phyloP scores from a whole-genome alignment of 106 monocot species.

The Acanthochlamys bracteata region DNA sequence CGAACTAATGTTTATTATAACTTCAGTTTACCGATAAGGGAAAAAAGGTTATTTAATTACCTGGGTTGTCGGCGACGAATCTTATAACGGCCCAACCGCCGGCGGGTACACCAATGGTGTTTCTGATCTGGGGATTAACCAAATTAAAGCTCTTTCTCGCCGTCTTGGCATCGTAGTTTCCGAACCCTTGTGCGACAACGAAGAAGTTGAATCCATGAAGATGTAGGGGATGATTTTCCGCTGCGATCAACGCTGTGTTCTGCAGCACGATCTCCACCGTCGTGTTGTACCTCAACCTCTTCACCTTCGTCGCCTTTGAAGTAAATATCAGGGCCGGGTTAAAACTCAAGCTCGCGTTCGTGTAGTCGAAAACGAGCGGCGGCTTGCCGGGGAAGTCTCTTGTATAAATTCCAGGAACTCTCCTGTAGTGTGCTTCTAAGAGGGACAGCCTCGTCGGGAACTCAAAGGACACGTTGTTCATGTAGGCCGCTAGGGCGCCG shows the following conservation, averaged over 20 bases:
- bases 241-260: slow-evolving; percentile 48
- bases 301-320: slow-evolving; percentile 40
- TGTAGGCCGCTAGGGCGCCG: slow-evolving; percentile 29
- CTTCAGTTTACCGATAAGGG: neutral
- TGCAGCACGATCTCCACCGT: slow-evolving; percentile 65
- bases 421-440: slow-evolving; percentile 39
- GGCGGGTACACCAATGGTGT: slow-evolving; percentile 58
- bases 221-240: slow-evolving; percentile 60
- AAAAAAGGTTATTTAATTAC: slow-evolving; percentile 13
- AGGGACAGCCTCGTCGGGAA: slow-evolving; percentile 44
- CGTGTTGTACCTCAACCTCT: slow-evolving; percentile 40
- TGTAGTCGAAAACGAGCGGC: slow-evolving; percentile 39
- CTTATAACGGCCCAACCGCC: slow-evolving; percentile 81
- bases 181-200: slow-evolving; percentile 65
- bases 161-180: slow-evolving; percentile 30
- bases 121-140: slow-evolving; percentile 48
- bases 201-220: slow-evolving; percentile 67
- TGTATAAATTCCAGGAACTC: slow-evolving; percentile 30
- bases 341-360: slow-evolving; percentile 14
- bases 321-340: slow-evolving; percentile 3
- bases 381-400: slow-evolving; percentile 59
- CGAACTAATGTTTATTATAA: too few relatives aligned
- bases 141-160: slow-evolving; percentile 40
- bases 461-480: slow-evolving; percentile 71
- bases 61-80: slow-evolving; percentile 66